Evolutionary conservation across 129 eudicot genomes (phyloP), one percentile per base, ranked within the genome.

Genomic region (Glebionis coronaria): DNA sequence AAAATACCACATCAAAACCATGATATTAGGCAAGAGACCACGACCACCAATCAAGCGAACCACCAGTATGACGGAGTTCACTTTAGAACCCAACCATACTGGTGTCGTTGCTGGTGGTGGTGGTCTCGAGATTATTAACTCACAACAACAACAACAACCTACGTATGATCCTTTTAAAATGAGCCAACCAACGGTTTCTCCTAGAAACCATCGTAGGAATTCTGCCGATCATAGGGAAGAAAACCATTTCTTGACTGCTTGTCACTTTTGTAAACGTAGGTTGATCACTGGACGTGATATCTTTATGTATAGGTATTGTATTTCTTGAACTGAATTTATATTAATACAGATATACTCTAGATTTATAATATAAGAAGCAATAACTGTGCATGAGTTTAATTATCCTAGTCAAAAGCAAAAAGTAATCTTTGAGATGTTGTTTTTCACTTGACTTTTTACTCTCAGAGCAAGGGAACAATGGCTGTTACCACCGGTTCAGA

Each of bases 31-130:
- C 16, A 76, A 83, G 69, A 63, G 82, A 16, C 54, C 60, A 13
- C 81, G 83, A 3, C 79, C 85, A n/a, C 79, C 83, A 44, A 69
- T 81, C 61, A 74, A 65, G 67, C 61, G 90, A 59, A 81, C 90
- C 49, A 81, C 83, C 21, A 84, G 90, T 79, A 80, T 81, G 86
- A 73, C 81, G 14, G 76, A 76, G 70, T 66, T 84, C 65, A 74
- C 78, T 14, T 12, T 81, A 47, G 81, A 81, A 62, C 65, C 35
- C 21, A 56, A 56, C 45, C 54, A 44, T 67, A 23, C 67, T 23
- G 47, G 50, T 19, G 65, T 27, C 20, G 21, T 18, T 3, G 51
- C 4, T 19, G 20, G 35, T 65, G 23, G 25, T 40, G 42, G 42
- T 35, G 42, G 42, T 35, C 42, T 35, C 42, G 42, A 35, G 42